Percentiles rank a stretch among this genome's conserved stretches.
These are phyloP conservation scores for Pyrenophora graminea DNA, from an alignment of 2,329 filamentous ascomycete genomes.

Conservation along the genomic window DNA sequence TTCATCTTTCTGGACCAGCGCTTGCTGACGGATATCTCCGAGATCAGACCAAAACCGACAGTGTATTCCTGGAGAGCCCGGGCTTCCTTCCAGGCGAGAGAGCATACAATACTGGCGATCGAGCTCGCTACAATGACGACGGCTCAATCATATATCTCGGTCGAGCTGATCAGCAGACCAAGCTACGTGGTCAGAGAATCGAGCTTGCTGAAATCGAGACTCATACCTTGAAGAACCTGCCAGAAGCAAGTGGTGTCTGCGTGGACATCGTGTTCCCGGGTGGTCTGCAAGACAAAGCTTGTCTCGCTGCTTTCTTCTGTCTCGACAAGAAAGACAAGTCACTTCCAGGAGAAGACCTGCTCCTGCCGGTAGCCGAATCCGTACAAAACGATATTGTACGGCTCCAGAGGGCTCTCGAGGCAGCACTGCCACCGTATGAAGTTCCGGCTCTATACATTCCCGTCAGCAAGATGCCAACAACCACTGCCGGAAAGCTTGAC, in stretches of 20 bases:
- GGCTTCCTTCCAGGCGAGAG: background rate
- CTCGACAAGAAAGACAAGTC: background rate
- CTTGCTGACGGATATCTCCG: constrained; percentile 10
- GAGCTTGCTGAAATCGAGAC: constrained; percentile 17
- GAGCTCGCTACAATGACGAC: constrained; percentile 13
- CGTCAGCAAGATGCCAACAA: constrained; percentile 15
- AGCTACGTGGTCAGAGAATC: constrained; percentile 37
- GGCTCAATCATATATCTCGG: constrained; percentile 7
- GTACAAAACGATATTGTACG: background rate
- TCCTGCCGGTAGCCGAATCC: background rate
- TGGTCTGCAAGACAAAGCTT: constrained; percentile 1
- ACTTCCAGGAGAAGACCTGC: background rate
- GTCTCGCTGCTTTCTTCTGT: constrained; percentile 2
- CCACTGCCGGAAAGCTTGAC: constrained; percentile 21
- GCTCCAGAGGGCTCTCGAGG: background rate
- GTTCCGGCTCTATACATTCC: constrained; percentile 10
- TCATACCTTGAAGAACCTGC: background rate
- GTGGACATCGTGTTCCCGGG: background rate
- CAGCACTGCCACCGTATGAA: constrained; percentile 2
- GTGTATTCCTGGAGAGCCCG: constrained; percentile 13
- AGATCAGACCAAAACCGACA: constrained; percentile 7
- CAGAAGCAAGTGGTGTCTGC: background rate
- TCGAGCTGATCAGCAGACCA: constrained; percentile 9
- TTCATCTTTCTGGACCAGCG: constrained; percentile 35
- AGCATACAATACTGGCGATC: constrained; percentile 15